A percentile compares a stretch with the other conserved stretches of the same genome.
Evolutionary conservation across 78 protist species (phyloP).

Genomic region (slime mould (Dictyostelium discoideum)): dicty_2.7 NC_007089.4:1482501-1483000

Average conservation of each 20-base stretch:
- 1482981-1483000: constrained; percentile 28
- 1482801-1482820: neutral
- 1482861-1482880: constrained; percentile 35
- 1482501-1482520: neutral
- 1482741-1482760: constrained; percentile 21
- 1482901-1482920: neutral
- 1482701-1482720: neutral
- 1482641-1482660: neutral
- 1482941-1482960: neutral
- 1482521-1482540: neutral
- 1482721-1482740: constrained; percentile 19
- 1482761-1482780: constrained; percentile 19
- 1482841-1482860: constrained; percentile 24
- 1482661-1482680: no score
- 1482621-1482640: constrained; percentile 28
- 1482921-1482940: constrained; percentile 37
- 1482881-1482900: constrained; percentile 52
- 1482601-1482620: constrained; percentile 45
- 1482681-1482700: neutral
- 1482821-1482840: neutral
- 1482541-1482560: neutral
- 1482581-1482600: neutral
- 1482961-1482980: constrained; percentile 38
- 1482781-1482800: neutral
- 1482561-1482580: constrained; percentile 34